Conservation (phyloP, 495 filamentous ascomycete genomes). For the Cercophora samala region DNA sequence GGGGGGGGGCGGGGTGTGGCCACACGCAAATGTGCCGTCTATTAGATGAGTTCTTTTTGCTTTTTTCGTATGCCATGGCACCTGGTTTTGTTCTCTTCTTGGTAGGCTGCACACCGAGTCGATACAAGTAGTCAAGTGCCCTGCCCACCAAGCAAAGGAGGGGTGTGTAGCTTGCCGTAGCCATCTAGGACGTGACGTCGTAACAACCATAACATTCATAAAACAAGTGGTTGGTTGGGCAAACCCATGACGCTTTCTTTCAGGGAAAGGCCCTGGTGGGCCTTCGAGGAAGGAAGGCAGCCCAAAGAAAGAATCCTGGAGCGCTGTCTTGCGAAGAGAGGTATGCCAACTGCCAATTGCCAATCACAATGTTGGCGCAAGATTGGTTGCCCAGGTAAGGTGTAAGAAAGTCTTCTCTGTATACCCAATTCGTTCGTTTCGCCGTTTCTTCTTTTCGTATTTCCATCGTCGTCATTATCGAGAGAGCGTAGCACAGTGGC, state of each 20-base stretch:
- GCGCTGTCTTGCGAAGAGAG: background rate
- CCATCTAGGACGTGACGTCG: constrained; percentile 41
- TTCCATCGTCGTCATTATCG: background rate
- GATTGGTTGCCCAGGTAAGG: background rate
- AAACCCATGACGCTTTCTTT: background rate
- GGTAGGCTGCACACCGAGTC: constrained; percentile 7
- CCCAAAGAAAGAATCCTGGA: background rate
- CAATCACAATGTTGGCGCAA: background rate
- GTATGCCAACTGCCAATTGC: background rate
- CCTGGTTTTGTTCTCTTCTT: constrained; percentile 12
- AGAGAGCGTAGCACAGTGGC: background rate
- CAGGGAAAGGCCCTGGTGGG: constrained; percentile 8
- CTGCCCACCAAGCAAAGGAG: constrained; percentile 16
- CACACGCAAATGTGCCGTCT: constrained; percentile 5
- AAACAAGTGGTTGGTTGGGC: constrained; percentile 13
- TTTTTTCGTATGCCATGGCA: constrained; percentile 19
- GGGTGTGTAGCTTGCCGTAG: constrained; percentile 27
- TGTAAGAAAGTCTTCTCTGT: constrained; percentile 1
- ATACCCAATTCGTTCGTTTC: constrained; percentile 7
- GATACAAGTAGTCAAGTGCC: constrained; percentile 10
- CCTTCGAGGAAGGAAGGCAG: background rate
- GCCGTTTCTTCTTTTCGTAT: background rate
- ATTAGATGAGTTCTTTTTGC: constrained; percentile 13
- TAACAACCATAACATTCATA: constrained; percentile 41
- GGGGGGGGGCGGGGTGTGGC: constrained; percentile 4